Evolutionary conservation across 805 yeast genomes (phyloP).

Genomic region (Jamesozyma hellenica): DNA sequence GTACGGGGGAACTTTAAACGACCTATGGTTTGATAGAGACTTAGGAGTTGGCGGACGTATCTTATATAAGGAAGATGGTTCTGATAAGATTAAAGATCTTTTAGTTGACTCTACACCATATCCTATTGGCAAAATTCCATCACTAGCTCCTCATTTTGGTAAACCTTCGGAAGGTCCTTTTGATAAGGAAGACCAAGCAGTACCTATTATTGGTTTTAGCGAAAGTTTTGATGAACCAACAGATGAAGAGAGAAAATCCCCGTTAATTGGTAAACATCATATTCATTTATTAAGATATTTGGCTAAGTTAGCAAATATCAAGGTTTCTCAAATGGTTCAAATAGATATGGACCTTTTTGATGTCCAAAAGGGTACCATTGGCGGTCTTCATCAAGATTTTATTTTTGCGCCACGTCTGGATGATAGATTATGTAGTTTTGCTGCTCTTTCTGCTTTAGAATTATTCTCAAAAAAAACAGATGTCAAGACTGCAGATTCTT

Average conservation of each 20-base stretch:
- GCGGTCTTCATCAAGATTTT: slow-evolving; percentile 71
- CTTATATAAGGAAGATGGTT: slow-evolving; percentile 36
- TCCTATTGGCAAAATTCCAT: slow-evolving; percentile 73
- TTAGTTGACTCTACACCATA: slow-evolving; percentile 51
- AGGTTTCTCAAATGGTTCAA: slow-evolving; percentile 53
- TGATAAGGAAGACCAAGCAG: slow-evolving; percentile 66
- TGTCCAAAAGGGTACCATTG: slow-evolving; percentile 67
- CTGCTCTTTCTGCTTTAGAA: slow-evolving; percentile 55
- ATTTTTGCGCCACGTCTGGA: slow-evolving; percentile 76
- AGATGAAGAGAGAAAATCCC: slow-evolving; percentile 52
- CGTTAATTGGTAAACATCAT: slow-evolving; percentile 59
- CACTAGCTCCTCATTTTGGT: slow-evolving; percentile 85
- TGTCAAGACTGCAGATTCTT: slow-evolving; percentile 31
- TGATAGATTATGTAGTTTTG: slow-evolving; percentile 71
- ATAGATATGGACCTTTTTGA: slow-evolving; percentile 74
- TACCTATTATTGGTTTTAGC: slow-evolving; percentile 63
- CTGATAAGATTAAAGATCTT: slow-evolving; percentile 28
- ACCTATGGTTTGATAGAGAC: slow-evolving; percentile 77
- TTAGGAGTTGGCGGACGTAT: slow-evolving; percentile 77
- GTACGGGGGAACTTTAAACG: slow-evolving; percentile 60
- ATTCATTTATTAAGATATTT: slow-evolving; percentile 58
- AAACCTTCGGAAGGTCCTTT: slow-evolving; percentile 57
- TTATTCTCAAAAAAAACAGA: slow-evolving; percentile 37
- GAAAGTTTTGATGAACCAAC: slow-evolving; percentile 34
- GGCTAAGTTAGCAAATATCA: slow-evolving; percentile 48